Evolutionary conservation across 352 stramenopile species (phyloP), one percentile per base, ranked within the genome.

Genomic region (Phytophthora lateralis): DNA sequence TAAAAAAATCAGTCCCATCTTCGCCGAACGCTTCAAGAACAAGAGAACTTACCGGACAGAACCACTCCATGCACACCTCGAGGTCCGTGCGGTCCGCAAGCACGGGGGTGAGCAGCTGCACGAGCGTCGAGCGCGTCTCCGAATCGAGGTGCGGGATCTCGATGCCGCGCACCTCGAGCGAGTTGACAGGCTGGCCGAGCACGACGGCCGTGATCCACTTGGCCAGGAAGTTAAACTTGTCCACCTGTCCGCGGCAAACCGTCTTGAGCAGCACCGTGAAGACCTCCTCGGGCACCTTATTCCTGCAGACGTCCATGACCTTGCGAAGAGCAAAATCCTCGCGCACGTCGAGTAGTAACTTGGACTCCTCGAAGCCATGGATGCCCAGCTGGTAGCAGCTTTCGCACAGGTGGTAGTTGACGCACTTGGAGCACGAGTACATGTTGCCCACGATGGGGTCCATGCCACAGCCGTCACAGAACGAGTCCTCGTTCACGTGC

Each of bases 401-500:
- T 61, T 91, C 80, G 55, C 88, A 96, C 29, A 96, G 65, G 48
- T 73, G 75, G 65, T 91, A 96, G 63, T 96, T 95, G 39, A 78
- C 67, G 68, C 88, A 96, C 63, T 80, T 85, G 57, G 85, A 95
- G 71, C 88, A 96, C 54, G 88, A 90, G 59, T 90, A 96, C 84
- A 94, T 93, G 74, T 93, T 85, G 29, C 88, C 88, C 14, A 95
- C 69, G 60, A 96, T 90, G 15, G 88, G 88, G 60, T 95, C 85
- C 88, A 96, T 92, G 56, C 88, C 88, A 51, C 88, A 96, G 54
- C 88, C 88, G 55, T 96, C 88, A 63, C 88, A 96, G 77, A 96
- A 96, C 61, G 88, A 95, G 64, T 96, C 84, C 12, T 92, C 82
- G 69, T 96, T 92, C 41, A 96, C 77, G 48, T 94, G 79, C 7